Evolutionary conservation across 305 asterid species (phyloP), one percentile per base, ranked within the genome.

Genomic region (Fraxinus baroniana): DNA sequence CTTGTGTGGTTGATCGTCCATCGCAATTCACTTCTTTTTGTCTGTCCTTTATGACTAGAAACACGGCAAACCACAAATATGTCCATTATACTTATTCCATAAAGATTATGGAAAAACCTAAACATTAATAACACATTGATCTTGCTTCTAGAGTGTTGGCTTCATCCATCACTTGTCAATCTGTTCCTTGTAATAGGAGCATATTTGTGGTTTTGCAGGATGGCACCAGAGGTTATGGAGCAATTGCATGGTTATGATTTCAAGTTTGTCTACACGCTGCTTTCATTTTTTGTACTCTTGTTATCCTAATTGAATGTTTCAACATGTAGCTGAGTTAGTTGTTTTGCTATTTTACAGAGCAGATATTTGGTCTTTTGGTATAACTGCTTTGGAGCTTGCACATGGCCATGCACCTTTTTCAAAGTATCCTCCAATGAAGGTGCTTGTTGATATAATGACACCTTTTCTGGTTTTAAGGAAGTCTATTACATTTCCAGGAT

Each of bases 151-250:
- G 76, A 62, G 82, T 81, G 73, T 82, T 77, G 33, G 64, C 82
- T 64, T 78, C 36, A 55, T 26, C 79, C 57, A 78, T 86, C 82
- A 30, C 74, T 52, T 74, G 66, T 26, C 76, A 68, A 68, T 80
- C 13, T 33, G 77, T 33, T 33, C 76, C 74, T 62, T 44, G 71
- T 79, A 83, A 86, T 32, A 39, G 79, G 84, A 85, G 82, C 64
- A 72, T 46, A 15, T 80, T 82, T 85, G 4, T 62, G 49, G 84
- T 79, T 87, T 90, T 55, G 79, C 87, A 97, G 99, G 99, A 97
- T 97, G 99, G 99, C 99, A 49, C 99, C 99, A 0, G 99, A 97
- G 91, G 98, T 97, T 80, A 94, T 97, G 99, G 98, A 94, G 91
- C 99, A 92, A 82, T 70, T 93, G 89, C 97, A 92, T 89, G 99